Evolutionary conservation across 768 basidiomycete genomes (phyloP), one percentile per base, ranked within the genome.

Genomic region (Kwoniella sp.): DNA sequence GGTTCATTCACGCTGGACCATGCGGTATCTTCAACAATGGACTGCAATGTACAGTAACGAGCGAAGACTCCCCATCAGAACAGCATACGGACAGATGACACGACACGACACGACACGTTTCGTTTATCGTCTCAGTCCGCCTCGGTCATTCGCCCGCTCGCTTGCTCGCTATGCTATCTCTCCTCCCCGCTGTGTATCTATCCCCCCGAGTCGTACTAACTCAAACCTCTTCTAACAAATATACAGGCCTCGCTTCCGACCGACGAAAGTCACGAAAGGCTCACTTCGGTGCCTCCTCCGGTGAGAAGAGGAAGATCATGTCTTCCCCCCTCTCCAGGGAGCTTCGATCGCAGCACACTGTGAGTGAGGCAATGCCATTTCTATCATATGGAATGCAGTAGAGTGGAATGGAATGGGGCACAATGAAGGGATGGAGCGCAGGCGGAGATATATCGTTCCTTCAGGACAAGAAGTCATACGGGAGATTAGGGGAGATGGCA

Each of bases 181-280:
- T 22, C 46, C 5, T 33, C 33, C n/a, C 33, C 7, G 33, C 33
- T 33, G 5, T 33, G 33, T n/a, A n/a, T n/a, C n/a, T n/a, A n/a
- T n/a, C n/a, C n/a, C n/a, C n/a, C n/a, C n/a, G n/a, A n/a, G n/a
- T n/a, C n/a, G n/a, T n/a, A n/a, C n/a, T n/a, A n/a, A n/a, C n/a
- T n/a, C n/a, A n/a, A n/a, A n/a, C n/a, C n/a, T 33, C 33, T 33
- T 33, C 7, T 33, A 13, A 10, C 10, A 44, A 9, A 3, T 49
- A 9, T 30, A 21, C 50, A 79, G 78, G 74, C 68, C 71, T 78
- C 71, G 79, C 79, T 68, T 70, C 72, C 67, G 79, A 80, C 77
- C 88, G 93, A 81, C 91, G 96, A 87, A 98, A 97, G 87, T 87
- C 89, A 77, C 92, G 93, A 85, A 97, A 96, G 87, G 90, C 90